A percentile compares a stretch with the other conserved stretches of the same genome.
phyloP scores from a whole-genome alignment of 2,329 filamentous ascomycete genomes.

The Cladophialophora bantiana region DNA sequence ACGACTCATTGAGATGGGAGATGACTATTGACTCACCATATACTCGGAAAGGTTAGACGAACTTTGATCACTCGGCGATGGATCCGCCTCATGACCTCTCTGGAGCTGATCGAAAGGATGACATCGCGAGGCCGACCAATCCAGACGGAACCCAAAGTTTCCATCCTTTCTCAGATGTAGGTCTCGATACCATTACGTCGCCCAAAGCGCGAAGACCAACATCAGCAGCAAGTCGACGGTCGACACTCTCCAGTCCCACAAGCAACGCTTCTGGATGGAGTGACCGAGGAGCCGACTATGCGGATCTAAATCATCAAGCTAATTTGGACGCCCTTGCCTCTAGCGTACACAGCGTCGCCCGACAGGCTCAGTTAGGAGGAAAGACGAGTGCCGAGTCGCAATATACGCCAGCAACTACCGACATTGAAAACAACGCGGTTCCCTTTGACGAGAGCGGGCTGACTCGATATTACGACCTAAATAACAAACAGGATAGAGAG shows the following conservation, averaged over 20 bases:
- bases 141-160: background rate
- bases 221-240: conserved; percentile 19
- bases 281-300: background rate
- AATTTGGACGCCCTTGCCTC: background rate
- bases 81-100: background rate
- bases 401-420: background rate
- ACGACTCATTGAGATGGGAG: background rate
- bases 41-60: background rate
- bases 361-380: background rate
- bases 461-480: background rate
- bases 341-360: background rate
- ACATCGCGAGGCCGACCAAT: background rate
- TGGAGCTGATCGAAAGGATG: background rate
- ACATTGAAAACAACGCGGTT: background rate
- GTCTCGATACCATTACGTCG: conserved; percentile 10
- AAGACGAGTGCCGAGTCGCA: background rate
- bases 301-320: background rate
- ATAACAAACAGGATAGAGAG: background rate
- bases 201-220: conserved; percentile 15
- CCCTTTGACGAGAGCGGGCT: background rate
- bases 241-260: background rate
- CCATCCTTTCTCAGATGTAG: conserved; percentile 6
- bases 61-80: background rate
- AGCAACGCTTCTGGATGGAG: background rate
- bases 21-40: background rate